Percentiles rank a stretch among this genome's conserved stretches.
Conservation (phyloP, 495 filamentous ascomycete genomes). For the Aspergillus steynii region DNA sequence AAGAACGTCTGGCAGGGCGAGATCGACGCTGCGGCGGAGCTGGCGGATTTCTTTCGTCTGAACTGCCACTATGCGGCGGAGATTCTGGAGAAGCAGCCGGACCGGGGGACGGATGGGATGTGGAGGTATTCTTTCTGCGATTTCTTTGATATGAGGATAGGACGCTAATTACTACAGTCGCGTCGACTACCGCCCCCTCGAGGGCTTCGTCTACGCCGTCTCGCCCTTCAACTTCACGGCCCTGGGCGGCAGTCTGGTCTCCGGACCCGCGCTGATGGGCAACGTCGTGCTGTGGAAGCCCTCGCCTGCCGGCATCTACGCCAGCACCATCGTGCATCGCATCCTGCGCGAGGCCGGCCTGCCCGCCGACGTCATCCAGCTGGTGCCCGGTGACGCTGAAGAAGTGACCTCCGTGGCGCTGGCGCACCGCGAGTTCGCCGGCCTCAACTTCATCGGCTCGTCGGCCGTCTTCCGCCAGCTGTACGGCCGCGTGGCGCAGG, state of each 20-base stretch:
- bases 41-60: constrained; percentile 86
- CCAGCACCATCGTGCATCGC: constrained; percentile 74
- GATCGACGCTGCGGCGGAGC: constrained; percentile 90
- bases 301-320: constrained; percentile 72
- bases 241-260: constrained; percentile 76
- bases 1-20: constrained; percentile 98
- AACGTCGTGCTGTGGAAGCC: constrained; percentile 93
- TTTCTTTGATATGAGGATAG: background rate
- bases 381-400: constrained; percentile 76
- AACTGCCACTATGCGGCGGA: constrained; percentile 78
- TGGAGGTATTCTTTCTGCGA: constrained; percentile 58
- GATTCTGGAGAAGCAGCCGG: constrained; percentile 73
- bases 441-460: constrained; percentile 79
- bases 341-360: constrained; percentile 88
- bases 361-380: constrained; percentile 78
- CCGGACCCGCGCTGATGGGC: constrained; percentile 72
- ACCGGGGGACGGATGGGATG: constrained; percentile 52
- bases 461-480: constrained; percentile 78
- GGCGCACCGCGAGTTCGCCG: constrained; percentile 68
- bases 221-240: constrained; percentile 92
- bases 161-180: constrained; percentile 37
- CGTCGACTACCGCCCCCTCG: constrained; percentile 77
- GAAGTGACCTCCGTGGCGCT: constrained; percentile 70
- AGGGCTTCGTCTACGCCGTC: constrained; percentile 86
- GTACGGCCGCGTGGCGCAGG: constrained; percentile 68